A percentile compares a stretch with the other conserved stretches of the same genome.
Conservation (phyloP, 148 eudicot genomes). For the Rhododendron ovatum region DNA sequence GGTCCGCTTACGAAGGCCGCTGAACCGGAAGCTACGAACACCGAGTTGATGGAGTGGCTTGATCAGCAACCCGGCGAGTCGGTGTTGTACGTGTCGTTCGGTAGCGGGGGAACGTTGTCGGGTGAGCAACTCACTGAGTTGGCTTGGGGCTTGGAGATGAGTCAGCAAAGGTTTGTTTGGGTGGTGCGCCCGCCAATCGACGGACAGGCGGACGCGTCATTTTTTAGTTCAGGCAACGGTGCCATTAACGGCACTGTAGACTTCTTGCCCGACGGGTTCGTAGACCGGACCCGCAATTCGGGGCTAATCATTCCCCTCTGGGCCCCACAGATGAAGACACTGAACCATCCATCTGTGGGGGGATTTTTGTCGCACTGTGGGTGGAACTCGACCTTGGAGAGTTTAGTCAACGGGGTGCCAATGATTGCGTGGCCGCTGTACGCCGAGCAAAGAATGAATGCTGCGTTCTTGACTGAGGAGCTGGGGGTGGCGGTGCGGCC, state of each 20-base stretch:
- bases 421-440: constrained; percentile 23
- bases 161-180: constrained; percentile 26
- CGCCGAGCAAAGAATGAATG: constrained; percentile 30
- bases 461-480: constrained; percentile 14
- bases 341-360: constrained; percentile 14
- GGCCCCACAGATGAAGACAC: constrained; percentile 21
- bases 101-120: constrained; percentile 32
- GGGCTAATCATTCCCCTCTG: constrained; percentile 20
- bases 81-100: constrained; percentile 21
- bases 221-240: constrained; percentile 4
- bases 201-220: neutral
- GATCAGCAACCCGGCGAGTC: constrained; percentile 15
- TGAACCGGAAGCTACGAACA: neutral
- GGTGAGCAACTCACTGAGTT: constrained; percentile 26
- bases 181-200: constrained; percentile 22
- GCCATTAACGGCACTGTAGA: neutral
- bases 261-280: constrained; percentile 22
- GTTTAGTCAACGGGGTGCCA: constrained; percentile 18
- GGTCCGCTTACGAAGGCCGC: constrained; percentile 31
- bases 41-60: constrained; percentile 17
- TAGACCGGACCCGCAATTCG: neutral
- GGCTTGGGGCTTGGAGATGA: constrained; percentile 30
- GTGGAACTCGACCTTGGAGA: constrained; percentile 24
- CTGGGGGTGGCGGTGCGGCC: constrained; percentile 19
- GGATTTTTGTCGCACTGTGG: constrained; percentile 26